Conservation (phyloP, 352 stramenopile genomes). For the Globisporangium echinulatum region DNA sequence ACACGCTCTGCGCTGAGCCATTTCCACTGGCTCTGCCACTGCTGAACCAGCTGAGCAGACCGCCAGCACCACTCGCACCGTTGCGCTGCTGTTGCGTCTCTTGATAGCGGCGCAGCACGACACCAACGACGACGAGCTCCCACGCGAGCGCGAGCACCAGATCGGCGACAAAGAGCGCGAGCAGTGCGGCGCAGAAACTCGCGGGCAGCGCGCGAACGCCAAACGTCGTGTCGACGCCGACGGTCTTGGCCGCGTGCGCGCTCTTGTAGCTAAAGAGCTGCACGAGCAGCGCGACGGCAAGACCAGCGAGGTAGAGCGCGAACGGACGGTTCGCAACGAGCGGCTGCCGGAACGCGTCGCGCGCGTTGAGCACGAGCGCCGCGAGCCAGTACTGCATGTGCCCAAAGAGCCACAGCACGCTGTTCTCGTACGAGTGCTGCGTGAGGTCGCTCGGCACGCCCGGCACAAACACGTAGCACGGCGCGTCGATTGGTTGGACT, state of each 20-base stretch:
- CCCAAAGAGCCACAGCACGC: conserved; percentile 69
- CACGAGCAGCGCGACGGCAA: conserved; percentile 51
- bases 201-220: conserved; percentile 43
- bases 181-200: conserved; percentile 52
- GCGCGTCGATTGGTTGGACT: conserved; percentile 23
- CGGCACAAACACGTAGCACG: conserved; percentile 62
- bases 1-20: conserved; percentile 24
- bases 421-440: conserved; percentile 72
- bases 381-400: conserved; percentile 77
- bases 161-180: conserved; percentile 67
- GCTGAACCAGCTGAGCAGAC: conserved; percentile 3
- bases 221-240: conserved; percentile 56
- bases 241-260: conserved; percentile 31
- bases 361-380: conserved; percentile 56
- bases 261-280: conserved; percentile 64
- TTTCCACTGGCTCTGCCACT: neutral
- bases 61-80: conserved; percentile 8
- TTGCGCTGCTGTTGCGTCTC: conserved; percentile 29
- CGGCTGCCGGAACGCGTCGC: conserved; percentile 56
- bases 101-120: conserved; percentile 30
- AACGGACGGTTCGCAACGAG: conserved; percentile 51
- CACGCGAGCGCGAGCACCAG: conserved; percentile 42
- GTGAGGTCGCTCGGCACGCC: conserved; percentile 48
- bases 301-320: conserved; percentile 34
- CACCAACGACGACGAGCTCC: conserved; percentile 51